Evolutionary conservation across 257 asterid genomes (phyloP).

Genomic region (Ilex asprella): DNA sequence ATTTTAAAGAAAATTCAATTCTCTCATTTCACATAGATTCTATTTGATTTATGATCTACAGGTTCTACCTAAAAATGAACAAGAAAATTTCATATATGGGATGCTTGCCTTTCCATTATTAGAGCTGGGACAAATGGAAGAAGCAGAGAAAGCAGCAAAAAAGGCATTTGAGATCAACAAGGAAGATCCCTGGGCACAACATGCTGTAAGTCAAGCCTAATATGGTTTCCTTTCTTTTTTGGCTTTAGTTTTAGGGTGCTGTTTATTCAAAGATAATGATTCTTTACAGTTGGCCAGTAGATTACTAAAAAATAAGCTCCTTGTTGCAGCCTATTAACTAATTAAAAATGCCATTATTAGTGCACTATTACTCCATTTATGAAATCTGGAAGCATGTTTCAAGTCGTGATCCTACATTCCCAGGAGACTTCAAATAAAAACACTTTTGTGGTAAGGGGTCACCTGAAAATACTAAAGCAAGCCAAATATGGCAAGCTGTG

Average conservation of each 20-base stretch:
- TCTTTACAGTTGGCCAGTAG: slow-evolving; percentile 4
- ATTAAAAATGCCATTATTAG: too few species aligned
- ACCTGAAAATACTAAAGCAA: too few species aligned
- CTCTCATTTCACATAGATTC: background rate
- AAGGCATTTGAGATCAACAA: slow-evolving; percentile 64
- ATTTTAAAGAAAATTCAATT: background rate
- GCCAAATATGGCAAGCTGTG: too few species aligned
- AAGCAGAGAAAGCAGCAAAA: slow-evolving; percentile 72
- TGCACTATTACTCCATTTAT: too few species aligned
- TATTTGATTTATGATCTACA: slow-evolving; percentile 22
- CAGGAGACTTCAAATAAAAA: too few species aligned
- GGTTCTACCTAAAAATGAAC: slow-evolving; percentile 65
- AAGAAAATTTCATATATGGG: slow-evolving; percentile 65
- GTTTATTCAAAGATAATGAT: too few species aligned
- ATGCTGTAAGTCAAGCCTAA: slow-evolving; percentile 59
- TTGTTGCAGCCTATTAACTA: too few species aligned
- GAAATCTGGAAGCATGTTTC: too few species aligned
- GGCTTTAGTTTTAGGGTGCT: background rate
- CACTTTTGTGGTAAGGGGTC: too few species aligned
- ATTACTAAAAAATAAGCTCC: too few species aligned
- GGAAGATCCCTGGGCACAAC: slow-evolving; percentile 90
- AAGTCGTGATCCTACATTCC: too few species aligned
- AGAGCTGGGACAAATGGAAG: slow-evolving; percentile 78
- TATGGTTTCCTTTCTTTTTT: background rate
- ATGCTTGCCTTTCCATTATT: slow-evolving; percentile 86